phyloP scores from a whole-genome alignment of 2,329 filamentous ascomycete species.

The Elsinoe ampelina region DNA sequence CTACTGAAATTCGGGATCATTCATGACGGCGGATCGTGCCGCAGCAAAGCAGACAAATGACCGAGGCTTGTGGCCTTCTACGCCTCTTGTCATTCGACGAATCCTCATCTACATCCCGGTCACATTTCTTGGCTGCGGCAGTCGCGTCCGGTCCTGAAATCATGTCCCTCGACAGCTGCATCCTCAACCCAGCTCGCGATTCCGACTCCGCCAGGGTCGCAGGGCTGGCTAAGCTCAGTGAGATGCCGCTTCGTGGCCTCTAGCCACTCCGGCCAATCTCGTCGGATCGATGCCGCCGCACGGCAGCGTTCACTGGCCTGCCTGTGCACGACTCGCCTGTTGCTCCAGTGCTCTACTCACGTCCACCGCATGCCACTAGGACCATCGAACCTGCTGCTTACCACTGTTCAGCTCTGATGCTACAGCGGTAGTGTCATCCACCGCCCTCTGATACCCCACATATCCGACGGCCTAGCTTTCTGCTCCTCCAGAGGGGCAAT shows the following conservation, averaged over 20 bases:
- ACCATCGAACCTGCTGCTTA: constrained; percentile 10
- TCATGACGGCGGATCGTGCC: constrained; percentile 4
- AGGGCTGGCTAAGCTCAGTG: constrained; percentile 9
- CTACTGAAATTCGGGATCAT: constrained; percentile 9
- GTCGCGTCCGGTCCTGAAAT: constrained; percentile 14
- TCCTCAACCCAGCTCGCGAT: neutral
- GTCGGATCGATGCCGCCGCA: constrained; percentile 12
- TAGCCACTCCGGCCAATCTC: constrained; percentile 11
- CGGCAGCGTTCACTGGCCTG: constrained; percentile 4
- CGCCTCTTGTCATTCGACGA: constrained; percentile 12
- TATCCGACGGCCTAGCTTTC: constrained; percentile 3
- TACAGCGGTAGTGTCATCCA: constrained; percentile 1
- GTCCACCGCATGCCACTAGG: neutral
- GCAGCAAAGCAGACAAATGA: constrained; percentile 2
- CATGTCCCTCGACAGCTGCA: constrained; percentile 1
- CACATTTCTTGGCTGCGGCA: constrained; percentile 13
- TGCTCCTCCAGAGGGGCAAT: constrained; percentile 13
- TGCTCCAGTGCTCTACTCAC: neutral
- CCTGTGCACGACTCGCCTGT: constrained; percentile 8
- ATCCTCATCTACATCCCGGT: constrained; percentile 11
- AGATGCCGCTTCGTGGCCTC: constrained; percentile 11
- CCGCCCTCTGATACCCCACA: constrained; percentile 8
- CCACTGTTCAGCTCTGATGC: neutral
- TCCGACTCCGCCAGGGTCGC: constrained; percentile 10
- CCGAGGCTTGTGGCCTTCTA: constrained; percentile 6